Evolutionary conservation across 192 early-diverging fungal species (phyloP).

Genomic region (Podila horticola): DNA sequence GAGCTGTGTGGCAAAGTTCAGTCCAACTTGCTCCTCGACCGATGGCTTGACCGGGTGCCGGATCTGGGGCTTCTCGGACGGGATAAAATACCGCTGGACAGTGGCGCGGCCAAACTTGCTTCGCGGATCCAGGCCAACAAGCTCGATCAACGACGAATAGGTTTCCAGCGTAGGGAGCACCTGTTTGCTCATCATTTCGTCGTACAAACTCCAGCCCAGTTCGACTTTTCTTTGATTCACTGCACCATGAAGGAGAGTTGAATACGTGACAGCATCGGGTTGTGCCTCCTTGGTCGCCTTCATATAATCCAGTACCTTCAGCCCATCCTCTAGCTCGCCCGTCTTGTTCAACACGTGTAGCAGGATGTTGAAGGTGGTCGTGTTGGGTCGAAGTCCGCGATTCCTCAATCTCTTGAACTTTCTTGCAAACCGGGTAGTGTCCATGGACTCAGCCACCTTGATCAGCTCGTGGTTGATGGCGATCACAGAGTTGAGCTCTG

Average conservation of each 20-base stretch:
- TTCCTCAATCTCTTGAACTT: conserved; percentile 1
- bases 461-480: conserved; percentile 32
- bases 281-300: not conserved
- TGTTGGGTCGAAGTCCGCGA: conserved; percentile 18
- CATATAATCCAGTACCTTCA: conserved; percentile 27
- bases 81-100: conserved; percentile 8
- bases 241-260: conserved; percentile 21
- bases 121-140: conserved; percentile 23
- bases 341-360: conserved; percentile 4
- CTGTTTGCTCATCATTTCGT: conserved; percentile 20
- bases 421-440: conserved; percentile 12
- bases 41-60: conserved; percentile 15
- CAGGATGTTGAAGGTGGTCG: conserved; percentile 30
- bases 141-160: conserved; percentile 25
- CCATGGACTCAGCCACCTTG: not conserved
- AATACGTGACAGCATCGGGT: conserved; percentile 27
- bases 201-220: conserved; percentile 33
- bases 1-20: conserved; percentile 21
- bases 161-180: conserved; percentile 18
- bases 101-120: conserved; percentile 15
- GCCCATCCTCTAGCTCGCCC: conserved; percentile 12
- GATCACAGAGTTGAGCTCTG: conserved; percentile 5
- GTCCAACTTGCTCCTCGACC: conserved; percentile 23
- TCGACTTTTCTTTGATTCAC: conserved; percentile 18
- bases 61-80: conserved; percentile 1